phyloP scores from a whole-genome alignment of 768 basidiomycete genomes.

The Suillus luteus region DNA sequence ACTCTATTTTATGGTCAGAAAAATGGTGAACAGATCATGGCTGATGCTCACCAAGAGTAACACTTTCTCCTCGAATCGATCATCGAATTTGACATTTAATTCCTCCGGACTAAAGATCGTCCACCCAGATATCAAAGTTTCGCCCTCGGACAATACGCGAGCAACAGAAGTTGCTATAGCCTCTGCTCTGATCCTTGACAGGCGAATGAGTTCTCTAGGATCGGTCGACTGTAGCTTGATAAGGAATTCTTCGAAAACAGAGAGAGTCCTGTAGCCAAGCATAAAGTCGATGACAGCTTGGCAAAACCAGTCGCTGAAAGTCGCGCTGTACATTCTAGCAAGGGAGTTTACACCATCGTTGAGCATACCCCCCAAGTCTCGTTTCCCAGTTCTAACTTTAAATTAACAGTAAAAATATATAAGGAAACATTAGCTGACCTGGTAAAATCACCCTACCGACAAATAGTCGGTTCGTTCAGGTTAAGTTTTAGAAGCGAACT shows the following conservation, averaged over 20 bases:
- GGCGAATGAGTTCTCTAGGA: conserved; percentile 82
- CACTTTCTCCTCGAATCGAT: conserved; percentile 93
- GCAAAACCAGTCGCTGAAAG: conserved; percentile 94
- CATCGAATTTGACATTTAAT: conserved; percentile 66
- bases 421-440: conserved; percentile 45
- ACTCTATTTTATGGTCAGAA: conserved; percentile 28
- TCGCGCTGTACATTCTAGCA: conserved; percentile 85
- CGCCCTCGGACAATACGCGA: conserved; percentile 72
- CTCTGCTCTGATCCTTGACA: conserved; percentile 88
- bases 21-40: conserved; percentile 1
- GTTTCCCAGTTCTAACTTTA: conserved; percentile 80
- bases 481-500: neutral
- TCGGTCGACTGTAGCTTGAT: conserved; percentile 89
- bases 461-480: neutral
- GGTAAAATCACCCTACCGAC: conserved; percentile 77
- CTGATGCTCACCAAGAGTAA: conserved; percentile 68
- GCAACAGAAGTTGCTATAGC: conserved; percentile 90
- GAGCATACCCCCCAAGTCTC: conserved; percentile 87
- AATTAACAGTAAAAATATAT: conserved; percentile 13
- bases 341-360: conserved; percentile 97
- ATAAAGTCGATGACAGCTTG: conserved; percentile 95
- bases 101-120: conserved; percentile 86
- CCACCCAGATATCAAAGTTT: conserved; percentile 84
- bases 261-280: conserved; percentile 82
- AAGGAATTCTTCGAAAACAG: conserved; percentile 94